A percentile compares a stretch with the other conserved stretches of the same genome.
Evolutionary conservation across 176 grass and related monocot species (phyloP).

Genomic region (Elymus sibiricus): DNA sequence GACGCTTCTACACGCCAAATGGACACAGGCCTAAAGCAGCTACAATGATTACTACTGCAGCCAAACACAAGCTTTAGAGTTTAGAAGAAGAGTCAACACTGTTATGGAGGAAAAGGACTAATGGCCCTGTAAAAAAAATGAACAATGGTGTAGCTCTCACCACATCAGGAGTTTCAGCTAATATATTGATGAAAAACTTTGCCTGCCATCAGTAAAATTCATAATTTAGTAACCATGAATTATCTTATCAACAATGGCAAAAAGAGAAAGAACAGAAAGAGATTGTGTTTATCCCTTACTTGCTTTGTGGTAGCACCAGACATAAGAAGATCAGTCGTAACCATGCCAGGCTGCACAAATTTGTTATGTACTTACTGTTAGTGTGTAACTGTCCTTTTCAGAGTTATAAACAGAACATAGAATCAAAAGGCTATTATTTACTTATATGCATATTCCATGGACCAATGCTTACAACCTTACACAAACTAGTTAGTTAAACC

Average conservation of each 20-base stretch:
- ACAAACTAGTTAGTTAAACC: slow-evolving; percentile 24
- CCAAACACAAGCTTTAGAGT: neutral
- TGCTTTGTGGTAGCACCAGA: slow-evolving; percentile 98
- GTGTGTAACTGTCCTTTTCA: slow-evolving; percentile 6
- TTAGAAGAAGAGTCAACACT: neutral
- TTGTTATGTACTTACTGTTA: slow-evolving; percentile 1
- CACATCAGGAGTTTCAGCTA: slow-evolving; percentile 97
- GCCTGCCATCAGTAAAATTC: slow-evolving; percentile 49
- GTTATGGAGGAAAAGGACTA: neutral
- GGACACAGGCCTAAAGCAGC: neutral
- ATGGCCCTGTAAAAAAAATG: neutral
- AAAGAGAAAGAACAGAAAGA: neutral
- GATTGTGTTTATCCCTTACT: slow-evolving; percentile 32
- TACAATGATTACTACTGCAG: neutral
- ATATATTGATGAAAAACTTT: slow-evolving; percentile 99
- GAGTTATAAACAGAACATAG: neutral
- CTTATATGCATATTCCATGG: neutral
- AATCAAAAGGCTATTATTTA: neutral
- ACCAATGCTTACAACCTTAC: slow-evolving; percentile 7
- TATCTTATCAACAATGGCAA: slow-evolving; percentile 9
- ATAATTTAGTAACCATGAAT: slow-evolving; percentile 22
- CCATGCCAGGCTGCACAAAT: slow-evolving; percentile 96
- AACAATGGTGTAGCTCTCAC: slow-evolving; percentile 45
- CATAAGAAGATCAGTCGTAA: slow-evolving; percentile 99
- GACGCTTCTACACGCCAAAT: neutral